Percentiles rank a stretch among this genome's conserved stretches.
Conservation (phyloP, 495 filamentous ascomycete genomes). For the Astrothelium macrocarpum region DNA sequence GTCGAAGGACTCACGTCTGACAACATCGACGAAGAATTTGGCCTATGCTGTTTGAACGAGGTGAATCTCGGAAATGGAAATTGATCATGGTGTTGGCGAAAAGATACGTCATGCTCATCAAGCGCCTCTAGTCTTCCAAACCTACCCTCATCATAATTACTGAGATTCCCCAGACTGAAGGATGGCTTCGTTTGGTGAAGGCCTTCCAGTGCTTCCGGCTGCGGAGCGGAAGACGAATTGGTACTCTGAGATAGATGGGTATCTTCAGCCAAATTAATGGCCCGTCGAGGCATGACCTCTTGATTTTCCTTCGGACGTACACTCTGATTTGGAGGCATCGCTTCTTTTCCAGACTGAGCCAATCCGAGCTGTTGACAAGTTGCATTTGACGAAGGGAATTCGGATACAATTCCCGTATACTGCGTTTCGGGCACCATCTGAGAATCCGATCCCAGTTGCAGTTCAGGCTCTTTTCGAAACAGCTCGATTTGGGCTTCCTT, state of each 20-base stretch:
- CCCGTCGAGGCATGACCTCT: background rate
- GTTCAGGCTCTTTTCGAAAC: background rate
- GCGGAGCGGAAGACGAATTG: background rate
- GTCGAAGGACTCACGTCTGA: background rate
- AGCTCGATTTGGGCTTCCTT: slow-evolving; percentile 1
- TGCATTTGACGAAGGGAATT: background rate
- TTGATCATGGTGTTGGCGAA: background rate
- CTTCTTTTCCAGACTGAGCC: background rate
- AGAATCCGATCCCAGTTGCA: background rate
- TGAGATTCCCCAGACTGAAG: no score
- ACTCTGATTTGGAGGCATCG: background rate
- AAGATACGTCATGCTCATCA: slow-evolving; percentile 13
- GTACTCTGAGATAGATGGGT: background rate
- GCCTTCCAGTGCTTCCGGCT: background rate
- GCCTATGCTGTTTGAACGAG: background rate
- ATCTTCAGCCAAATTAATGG: background rate
- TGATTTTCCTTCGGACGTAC: no score
- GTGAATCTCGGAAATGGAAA: background rate
- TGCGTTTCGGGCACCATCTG: background rate
- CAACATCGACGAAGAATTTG: background rate
- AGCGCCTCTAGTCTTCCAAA: slow-evolving; percentile 9
- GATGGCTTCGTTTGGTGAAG: background rate
- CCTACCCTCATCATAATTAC: background rate
- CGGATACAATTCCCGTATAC: background rate
- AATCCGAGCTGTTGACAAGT: background rate